These are phyloP conservation scores for Leccinellum albellum DNA, from an alignment of 768 basidiomycete species.

Conservation along the genomic window DNA sequence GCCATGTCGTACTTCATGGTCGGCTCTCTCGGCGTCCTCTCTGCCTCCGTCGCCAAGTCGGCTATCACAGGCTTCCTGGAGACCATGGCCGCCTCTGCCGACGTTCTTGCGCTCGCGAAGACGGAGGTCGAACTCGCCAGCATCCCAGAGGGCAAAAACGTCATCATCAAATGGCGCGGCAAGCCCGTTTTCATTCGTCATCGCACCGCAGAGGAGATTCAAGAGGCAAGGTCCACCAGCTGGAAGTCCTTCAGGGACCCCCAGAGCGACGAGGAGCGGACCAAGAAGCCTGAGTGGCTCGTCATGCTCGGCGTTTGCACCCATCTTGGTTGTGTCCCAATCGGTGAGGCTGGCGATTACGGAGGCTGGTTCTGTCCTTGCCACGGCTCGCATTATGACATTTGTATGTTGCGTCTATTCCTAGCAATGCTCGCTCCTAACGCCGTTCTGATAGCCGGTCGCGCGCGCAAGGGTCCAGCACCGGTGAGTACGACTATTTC, in stretches of 20 bases:
- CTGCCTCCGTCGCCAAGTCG: constrained; percentile 92
- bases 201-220: constrained; percentile 85
- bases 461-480: constrained; percentile 93
- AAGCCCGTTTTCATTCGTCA: constrained; percentile 99
- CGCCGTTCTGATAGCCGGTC: constrained; percentile 60
- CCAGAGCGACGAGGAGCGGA: constrained; percentile 81
- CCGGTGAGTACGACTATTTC: constrained; percentile 54
- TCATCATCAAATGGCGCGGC: constrained; percentile 98
- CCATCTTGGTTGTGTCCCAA: constrained; percentile 97
- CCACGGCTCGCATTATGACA: constrained; percentile 98
- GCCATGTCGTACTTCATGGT: constrained; percentile 88
- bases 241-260: constrained; percentile 92
- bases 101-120: constrained; percentile 96
- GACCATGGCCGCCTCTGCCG: constrained; percentile 96
- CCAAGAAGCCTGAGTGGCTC: constrained; percentile 95
- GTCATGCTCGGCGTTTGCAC: constrained; percentile 94
- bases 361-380: constrained; percentile 99
- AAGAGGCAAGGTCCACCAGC: constrained; percentile 82
- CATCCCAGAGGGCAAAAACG: constrained; percentile 98
- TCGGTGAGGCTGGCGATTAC: constrained; percentile 92
- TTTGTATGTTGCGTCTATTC: constrained; percentile 55
- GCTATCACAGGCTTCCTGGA: constrained; percentile 90
- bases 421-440: constrained; percentile 5
- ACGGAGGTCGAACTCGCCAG: constrained; percentile 86
- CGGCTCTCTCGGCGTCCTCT: constrained; percentile 87